A percentile compares a stretch with the other conserved stretches of the same genome.
Evolutionary conservation across 768 basidiomycete genomes (phyloP).

Genomic region (Daedaleopsis nitida): DNA sequence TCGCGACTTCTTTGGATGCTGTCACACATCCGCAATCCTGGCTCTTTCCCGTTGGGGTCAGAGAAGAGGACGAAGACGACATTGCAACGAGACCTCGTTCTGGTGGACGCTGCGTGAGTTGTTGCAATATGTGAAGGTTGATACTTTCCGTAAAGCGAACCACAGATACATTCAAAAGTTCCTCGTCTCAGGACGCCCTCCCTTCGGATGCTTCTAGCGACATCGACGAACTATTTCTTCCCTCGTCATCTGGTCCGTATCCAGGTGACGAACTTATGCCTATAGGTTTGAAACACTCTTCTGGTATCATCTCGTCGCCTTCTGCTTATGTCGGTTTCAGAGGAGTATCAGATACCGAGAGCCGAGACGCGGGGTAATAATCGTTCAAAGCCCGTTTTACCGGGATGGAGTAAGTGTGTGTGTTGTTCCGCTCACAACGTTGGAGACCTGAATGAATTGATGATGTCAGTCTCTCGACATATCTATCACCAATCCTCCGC

Average conservation of each 20-base stretch:
- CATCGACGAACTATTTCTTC: slow-evolving; percentile 53
- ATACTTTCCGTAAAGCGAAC: not conserved
- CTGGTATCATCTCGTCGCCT: not conserved
- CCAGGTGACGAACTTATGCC: slow-evolving; percentile 22
- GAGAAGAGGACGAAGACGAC: slow-evolving; percentile 45
- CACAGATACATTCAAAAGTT: slow-evolving; percentile 20
- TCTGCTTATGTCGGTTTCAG: slow-evolving; percentile 30
- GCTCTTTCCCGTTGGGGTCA: slow-evolving; percentile 31
- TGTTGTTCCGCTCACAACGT: too few species aligned
- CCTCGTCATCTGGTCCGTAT: slow-evolving; percentile 42
- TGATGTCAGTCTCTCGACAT: slow-evolving; percentile 37
- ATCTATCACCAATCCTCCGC: slow-evolving; percentile 38
- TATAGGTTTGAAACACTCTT: slow-evolving; percentile 43
- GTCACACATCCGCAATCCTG: slow-evolving; percentile 28
- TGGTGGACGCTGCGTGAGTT: slow-evolving; percentile 67
- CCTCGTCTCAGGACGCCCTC: slow-evolving; percentile 35
- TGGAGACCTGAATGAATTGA: too few species aligned
- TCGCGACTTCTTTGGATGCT: slow-evolving; percentile 4
- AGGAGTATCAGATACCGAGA: slow-evolving; percentile 57
- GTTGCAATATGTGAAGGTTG: too few species aligned
- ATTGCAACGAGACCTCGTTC: slow-evolving; percentile 50
- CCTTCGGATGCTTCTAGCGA: slow-evolving; percentile 44
- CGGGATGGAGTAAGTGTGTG: slow-evolving; percentile 13
- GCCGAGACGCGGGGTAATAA: slow-evolving; percentile 47
- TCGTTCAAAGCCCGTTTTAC: slow-evolving; percentile 3